Evolutionary conservation across 139 green algal species (phyloP).

Genomic region (Pseudopediastrum boryanum): DNA sequence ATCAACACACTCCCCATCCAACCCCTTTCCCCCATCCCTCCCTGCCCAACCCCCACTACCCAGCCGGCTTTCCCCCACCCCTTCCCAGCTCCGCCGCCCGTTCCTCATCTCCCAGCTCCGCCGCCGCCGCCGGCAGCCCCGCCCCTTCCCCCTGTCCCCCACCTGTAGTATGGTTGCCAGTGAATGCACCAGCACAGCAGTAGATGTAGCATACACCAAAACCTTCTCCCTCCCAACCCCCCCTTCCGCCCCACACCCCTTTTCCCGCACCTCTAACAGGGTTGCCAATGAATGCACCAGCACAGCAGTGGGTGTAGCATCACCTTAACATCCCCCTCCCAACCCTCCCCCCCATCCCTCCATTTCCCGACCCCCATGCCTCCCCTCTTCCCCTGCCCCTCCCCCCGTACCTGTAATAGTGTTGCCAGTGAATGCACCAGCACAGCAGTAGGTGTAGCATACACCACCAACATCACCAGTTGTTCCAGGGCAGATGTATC

Average conservation of each 20-base stretch:
- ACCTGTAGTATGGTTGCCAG: slow-evolving; percentile 37
- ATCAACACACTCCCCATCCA: no score
- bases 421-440: slow-evolving; percentile 53
- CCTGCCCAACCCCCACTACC: no score
- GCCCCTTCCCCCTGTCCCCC: neutral
- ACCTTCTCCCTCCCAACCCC: no score
- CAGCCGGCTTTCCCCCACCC: no score
- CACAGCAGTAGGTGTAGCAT: slow-evolving; percentile 48
- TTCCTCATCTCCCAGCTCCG: no score
- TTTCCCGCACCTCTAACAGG: slow-evolving; percentile 11
- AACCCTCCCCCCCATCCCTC: no score
- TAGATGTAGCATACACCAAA: slow-evolving; percentile 24
- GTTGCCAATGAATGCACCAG: slow-evolving; percentile 46
- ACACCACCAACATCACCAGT: slow-evolving; percentile 51
- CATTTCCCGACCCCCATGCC: no score
- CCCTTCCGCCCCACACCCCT: no score
- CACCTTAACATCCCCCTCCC: no score
- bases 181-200: slow-evolving; percentile 48
- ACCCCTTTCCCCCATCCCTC: no score
- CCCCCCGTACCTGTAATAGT: slow-evolving; percentile 31
- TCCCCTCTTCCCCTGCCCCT: neutral
- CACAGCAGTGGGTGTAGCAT: slow-evolving; percentile 45
- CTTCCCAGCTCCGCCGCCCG: slow-evolving; percentile 11
- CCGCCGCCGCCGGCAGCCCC: no score
- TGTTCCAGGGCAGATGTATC: slow-evolving; percentile 29